phyloP scores from a whole-genome alignment of 768 basidiomycete species.

The Hortiboletus flavorubellus region DNA sequence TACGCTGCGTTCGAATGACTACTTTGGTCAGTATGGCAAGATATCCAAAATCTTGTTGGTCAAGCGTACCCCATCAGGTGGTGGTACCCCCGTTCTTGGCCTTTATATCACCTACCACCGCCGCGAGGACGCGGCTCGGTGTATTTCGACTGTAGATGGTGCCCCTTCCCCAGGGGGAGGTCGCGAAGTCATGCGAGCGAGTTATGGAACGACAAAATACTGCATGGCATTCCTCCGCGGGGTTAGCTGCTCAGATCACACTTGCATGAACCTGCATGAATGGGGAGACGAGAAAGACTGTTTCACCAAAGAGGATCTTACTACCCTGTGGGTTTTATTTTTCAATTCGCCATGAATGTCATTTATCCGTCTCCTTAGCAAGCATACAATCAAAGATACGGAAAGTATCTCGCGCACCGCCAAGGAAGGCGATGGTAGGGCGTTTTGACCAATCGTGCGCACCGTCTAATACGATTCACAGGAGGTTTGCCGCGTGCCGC shows the following conservation, averaged over 20 bases:
- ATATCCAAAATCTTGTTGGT: constrained; percentile 93
- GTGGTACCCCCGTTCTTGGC: constrained; percentile 75
- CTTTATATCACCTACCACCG: constrained; percentile 95
- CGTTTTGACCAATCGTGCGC: not conserved
- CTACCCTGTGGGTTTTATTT: constrained; percentile 67
- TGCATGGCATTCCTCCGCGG: constrained; percentile 94
- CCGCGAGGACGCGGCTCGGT: constrained; percentile 90
- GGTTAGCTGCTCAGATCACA: constrained; percentile 77
- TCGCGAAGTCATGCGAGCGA: constrained; percentile 86
- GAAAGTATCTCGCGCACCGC: constrained; percentile 60
- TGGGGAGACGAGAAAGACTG: constrained; percentile 99
- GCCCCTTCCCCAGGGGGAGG: constrained; percentile 87
- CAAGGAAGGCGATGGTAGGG: constrained; percentile 60
- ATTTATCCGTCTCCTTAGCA: constrained; percentile 42
- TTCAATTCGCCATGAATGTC: not conserved
- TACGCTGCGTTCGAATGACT: constrained; percentile 89
- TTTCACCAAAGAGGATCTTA: constrained; percentile 94
- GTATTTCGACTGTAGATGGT: constrained; percentile 91
- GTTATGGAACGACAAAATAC: constrained; percentile 95
- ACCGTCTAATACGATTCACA: constrained; percentile 14
- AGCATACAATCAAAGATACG: constrained; percentile 90
- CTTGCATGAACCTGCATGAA: constrained; percentile 94
- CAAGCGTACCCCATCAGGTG: constrained; percentile 78
- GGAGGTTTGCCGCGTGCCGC: constrained; percentile 64
- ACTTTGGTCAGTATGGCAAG: constrained; percentile 98